phyloP scores from a whole-genome alignment of 331 rosid genomes.

The Pyrus hybrid region DNA sequence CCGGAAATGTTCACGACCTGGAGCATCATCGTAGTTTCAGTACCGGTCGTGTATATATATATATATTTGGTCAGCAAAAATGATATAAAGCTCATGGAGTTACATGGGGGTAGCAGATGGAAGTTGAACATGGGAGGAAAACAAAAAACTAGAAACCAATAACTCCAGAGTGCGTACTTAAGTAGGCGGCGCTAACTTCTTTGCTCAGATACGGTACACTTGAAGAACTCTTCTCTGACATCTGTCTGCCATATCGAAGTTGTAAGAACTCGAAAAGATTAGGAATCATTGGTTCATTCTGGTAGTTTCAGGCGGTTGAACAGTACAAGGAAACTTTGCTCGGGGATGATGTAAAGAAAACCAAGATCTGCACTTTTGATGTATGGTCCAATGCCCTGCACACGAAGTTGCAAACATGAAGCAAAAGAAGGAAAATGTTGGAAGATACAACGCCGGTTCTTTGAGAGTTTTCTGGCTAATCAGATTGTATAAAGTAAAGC shows the following conservation, averaged over 20 bases:
- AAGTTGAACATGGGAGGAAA: too few species aligned
- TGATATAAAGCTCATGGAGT: conserved; percentile 40
- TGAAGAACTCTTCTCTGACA: conserved; percentile 7
- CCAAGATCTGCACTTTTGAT: conserved; percentile 95
- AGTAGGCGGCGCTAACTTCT: too few species aligned
- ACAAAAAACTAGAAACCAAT: too few species aligned
- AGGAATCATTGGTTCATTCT: conserved; percentile 30
- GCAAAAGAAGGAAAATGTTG: neutral
- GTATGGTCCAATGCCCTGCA: conserved; percentile 85
- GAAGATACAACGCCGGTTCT: neutral
- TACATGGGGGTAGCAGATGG: neutral
- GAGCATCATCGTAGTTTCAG: neutral
- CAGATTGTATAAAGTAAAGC: neutral
- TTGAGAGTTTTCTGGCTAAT: neutral
- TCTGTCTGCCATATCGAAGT: neutral
- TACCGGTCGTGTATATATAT: neutral
- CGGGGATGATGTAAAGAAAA: conserved; percentile 74
- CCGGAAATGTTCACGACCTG: neutral
- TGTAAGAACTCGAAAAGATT: neutral
- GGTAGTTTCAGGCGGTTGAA: conserved; percentile 92
- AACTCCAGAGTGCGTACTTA: too few species aligned
- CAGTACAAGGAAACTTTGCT: conserved; percentile 91
- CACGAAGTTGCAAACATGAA: neutral
- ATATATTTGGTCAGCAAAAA: conserved; percentile 34
- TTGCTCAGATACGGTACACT: conserved; percentile 1